Conservation (phyloP, 1,284 basidiomycete species). For the Tylopilus sp. region DNA sequence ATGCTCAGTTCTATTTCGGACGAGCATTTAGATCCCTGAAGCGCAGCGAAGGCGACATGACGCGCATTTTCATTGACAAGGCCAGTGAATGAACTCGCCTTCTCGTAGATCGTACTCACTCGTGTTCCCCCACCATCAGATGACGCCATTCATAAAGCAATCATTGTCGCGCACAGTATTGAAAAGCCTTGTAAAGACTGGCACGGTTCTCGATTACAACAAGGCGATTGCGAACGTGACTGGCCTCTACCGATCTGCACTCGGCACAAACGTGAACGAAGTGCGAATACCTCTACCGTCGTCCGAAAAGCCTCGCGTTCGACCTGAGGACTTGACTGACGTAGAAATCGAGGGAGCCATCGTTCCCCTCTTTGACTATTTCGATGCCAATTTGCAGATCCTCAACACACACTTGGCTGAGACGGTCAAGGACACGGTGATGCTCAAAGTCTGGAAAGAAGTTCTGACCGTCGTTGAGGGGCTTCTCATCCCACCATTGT, state of each 20-base stretch:
- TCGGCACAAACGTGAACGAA: conserved; percentile 62
- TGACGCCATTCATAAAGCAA: conserved; percentile 91
- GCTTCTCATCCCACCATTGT: conserved; percentile 88
- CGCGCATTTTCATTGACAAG: conserved; percentile 96
- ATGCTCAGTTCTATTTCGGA: conserved; percentile 97
- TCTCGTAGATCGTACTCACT: neutral
- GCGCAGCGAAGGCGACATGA: conserved; percentile 94
- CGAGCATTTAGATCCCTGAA: conserved; percentile 93
- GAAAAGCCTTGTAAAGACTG: conserved; percentile 71
- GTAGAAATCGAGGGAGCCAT: conserved; percentile 95
- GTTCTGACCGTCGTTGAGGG: conserved; percentile 86
- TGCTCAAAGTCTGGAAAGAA: conserved; percentile 96
- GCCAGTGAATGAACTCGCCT: conserved; percentile 39
- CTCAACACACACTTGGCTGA: conserved; percentile 86
- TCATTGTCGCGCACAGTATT: conserved; percentile 79
- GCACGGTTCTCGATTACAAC: conserved; percentile 75
- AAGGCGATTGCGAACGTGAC: conserved; percentile 78
- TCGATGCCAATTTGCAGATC: conserved; percentile 91
- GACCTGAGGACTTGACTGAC: conserved; percentile 79
- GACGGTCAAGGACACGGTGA: conserved; percentile 88
- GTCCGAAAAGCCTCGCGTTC: conserved; percentile 64
- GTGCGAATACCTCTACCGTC: conserved; percentile 75
- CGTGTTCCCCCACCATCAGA: conserved; percentile 47
- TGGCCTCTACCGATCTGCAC: conserved; percentile 73
- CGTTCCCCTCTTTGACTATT: conserved; percentile 90